These are phyloP conservation scores for Coemansia sp. DNA, from an alignment of 192 early-diverging fungal species.

Conservation along the genomic window DNA sequence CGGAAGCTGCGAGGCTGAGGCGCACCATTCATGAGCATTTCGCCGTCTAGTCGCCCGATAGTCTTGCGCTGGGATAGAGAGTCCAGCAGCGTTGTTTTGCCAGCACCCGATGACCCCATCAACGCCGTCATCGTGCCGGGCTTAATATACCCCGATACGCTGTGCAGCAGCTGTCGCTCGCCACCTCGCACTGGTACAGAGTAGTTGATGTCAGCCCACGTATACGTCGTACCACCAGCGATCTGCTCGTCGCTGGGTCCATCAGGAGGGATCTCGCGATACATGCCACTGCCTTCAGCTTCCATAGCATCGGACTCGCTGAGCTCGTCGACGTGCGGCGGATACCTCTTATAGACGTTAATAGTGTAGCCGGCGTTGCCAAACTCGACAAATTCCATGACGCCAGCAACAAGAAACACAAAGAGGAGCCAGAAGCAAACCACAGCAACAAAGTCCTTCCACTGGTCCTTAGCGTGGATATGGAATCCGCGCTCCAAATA, in stretches of 20 bases:
- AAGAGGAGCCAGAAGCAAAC: conserved; percentile 33
- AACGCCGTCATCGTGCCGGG: conserved; percentile 76
- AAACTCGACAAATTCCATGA: conserved; percentile 57
- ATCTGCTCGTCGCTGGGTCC: conserved; percentile 31
- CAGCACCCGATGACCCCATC: conserved; percentile 62
- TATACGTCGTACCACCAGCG: conserved; percentile 55
- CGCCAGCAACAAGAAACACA: conserved; percentile 33
- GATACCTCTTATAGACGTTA: conserved; percentile 35
- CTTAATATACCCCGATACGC: conserved; percentile 65
- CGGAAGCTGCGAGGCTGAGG: conserved; percentile 55
- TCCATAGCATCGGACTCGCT: conserved; percentile 12
- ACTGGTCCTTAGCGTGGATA: conserved; percentile 57
- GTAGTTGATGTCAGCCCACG: conserved; percentile 68
- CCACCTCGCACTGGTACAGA: conserved; percentile 63
- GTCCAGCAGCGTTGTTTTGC: conserved; percentile 65
- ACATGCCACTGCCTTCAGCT: conserved; percentile 13
- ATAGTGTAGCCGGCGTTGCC: conserved; percentile 36
- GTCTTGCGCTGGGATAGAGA: conserved; percentile 70
- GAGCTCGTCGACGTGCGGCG: conserved; percentile 29
- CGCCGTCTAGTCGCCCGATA: conserved; percentile 56
- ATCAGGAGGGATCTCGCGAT: background rate
- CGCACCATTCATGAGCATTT: conserved; percentile 63
- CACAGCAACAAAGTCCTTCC: conserved; percentile 62
- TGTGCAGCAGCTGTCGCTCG: conserved; percentile 64
- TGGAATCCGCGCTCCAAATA: conserved; percentile 57